These are phyloP conservation scores for Chrysanthemum makinoi DNA, from an alignment of 129 eudicot species.

Conservation along the genomic window DNA sequence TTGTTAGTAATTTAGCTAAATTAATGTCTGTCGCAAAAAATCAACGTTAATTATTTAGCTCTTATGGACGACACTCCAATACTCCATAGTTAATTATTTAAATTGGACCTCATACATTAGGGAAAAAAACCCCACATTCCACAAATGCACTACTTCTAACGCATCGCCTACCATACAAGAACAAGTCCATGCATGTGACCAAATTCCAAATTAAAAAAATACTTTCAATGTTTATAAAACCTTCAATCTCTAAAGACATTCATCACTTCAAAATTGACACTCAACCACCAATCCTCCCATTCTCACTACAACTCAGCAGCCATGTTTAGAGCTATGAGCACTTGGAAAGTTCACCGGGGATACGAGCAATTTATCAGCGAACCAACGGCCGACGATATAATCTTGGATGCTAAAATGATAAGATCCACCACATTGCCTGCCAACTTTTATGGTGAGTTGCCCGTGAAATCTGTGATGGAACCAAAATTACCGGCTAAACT, in stretches of 20 bases:
- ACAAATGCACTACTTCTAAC: no score
- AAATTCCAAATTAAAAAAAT: not conserved
- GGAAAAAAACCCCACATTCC: no score
- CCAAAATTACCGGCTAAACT: conserved; percentile 20
- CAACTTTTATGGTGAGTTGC: conserved; percentile 27
- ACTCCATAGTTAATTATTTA: no score
- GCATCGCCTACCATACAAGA: no score
- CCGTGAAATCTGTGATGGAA: conserved; percentile 14
- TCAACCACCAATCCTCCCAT: not conserved
- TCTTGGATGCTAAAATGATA: conserved; percentile 31
- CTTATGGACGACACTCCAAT: no score
- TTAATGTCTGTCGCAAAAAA: no score
- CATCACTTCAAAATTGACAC: not conserved
- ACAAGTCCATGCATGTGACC: not conserved
- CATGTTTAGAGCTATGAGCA: conserved; percentile 73
- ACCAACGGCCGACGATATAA: not conserved
- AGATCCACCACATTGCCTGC: conserved; percentile 49
- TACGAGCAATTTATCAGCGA: conserved; percentile 50
- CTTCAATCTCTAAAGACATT: not conserved
- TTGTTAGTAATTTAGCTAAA: no score
- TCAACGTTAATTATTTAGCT: no score
- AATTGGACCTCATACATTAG: no score
- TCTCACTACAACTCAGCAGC: conserved; percentile 7
- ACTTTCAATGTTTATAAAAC: conserved; percentile 16
- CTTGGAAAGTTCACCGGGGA: conserved; percentile 39